These are phyloP conservation scores for Micromonas pusilla DNA, from an alignment of 139 green algal genomes.

Conservation along the genomic window DNA sequence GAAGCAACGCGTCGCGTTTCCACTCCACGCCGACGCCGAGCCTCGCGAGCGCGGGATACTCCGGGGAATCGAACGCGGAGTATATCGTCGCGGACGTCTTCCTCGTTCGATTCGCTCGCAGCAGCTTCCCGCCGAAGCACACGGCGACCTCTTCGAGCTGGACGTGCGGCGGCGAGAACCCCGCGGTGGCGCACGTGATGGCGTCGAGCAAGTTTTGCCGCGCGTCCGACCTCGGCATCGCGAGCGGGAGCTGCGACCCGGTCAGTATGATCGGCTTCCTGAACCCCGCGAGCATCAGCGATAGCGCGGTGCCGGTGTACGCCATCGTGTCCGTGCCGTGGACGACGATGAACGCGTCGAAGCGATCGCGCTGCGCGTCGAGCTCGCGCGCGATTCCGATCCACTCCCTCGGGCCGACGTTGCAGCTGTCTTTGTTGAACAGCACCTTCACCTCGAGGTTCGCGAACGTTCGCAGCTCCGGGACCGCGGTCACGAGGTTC, in stretches of 20 bases:
- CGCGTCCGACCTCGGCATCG: slow-evolving; percentile 70
- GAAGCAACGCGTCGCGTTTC: slow-evolving; percentile 26
- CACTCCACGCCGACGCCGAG: slow-evolving; percentile 74
- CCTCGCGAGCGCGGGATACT: slow-evolving; percentile 65
- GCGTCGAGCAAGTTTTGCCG: slow-evolving; percentile 82
- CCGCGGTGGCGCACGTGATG: slow-evolving; percentile 58
- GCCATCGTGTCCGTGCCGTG: slow-evolving; percentile 72
- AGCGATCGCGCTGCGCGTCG: slow-evolving; percentile 19
- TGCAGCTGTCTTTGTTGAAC: slow-evolving; percentile 30
- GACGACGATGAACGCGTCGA: slow-evolving; percentile 35
- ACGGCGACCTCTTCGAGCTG: slow-evolving; percentile 67
- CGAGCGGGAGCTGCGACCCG: slow-evolving; percentile 64
- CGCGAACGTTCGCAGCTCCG: slow-evolving; percentile 69
- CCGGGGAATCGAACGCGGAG: slow-evolving; percentile 56
- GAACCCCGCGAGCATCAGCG: slow-evolving; percentile 63
- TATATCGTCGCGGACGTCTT: slow-evolving; percentile 36
- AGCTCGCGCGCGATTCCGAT: slow-evolving; percentile 20
- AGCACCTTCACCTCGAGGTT: slow-evolving; percentile 59
- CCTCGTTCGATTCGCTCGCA: slow-evolving; percentile 67
- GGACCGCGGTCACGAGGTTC: slow-evolving; percentile 55
- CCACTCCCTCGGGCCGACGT: slow-evolving; percentile 34
- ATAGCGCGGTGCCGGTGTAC: slow-evolving; percentile 78
- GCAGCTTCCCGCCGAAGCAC: slow-evolving; percentile 80
- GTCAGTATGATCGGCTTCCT: slow-evolving; percentile 32
- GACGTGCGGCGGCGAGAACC: slow-evolving; percentile 56